These are phyloP conservation scores for Starmerella lactis-condensi DNA, from an alignment of 805 yeast genomes.

Conservation along the genomic window DNA sequence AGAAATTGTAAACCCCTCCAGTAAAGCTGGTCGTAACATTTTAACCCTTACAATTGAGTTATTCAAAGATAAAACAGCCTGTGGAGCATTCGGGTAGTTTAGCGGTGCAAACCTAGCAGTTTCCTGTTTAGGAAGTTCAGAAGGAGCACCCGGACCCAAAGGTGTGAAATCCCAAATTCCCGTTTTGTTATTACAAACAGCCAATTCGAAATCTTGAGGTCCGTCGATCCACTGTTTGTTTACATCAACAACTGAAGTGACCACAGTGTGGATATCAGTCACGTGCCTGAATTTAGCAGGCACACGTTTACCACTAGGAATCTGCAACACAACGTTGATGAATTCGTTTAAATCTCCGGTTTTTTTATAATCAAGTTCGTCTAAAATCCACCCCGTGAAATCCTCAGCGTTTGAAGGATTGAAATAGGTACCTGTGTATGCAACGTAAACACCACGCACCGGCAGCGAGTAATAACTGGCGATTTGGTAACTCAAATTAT, in stretches of 20 bases:
- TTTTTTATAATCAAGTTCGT: slow-evolving; percentile 53
- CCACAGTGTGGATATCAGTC: slow-evolving; percentile 59
- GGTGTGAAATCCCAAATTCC: slow-evolving; percentile 41
- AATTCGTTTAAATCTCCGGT: slow-evolving; percentile 61
- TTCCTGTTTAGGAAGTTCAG: slow-evolving; percentile 34
- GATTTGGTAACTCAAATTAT: slow-evolving; percentile 70
- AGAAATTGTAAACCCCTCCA: slow-evolving; percentile 56
- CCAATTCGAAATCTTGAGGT: slow-evolving; percentile 42
- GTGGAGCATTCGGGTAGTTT: slow-evolving; percentile 31
- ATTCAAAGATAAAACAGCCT: slow-evolving; percentile 19
- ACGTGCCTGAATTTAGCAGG: slow-evolving; percentile 57
- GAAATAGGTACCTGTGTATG: slow-evolving; percentile 64
- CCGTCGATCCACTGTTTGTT: slow-evolving; percentile 60
- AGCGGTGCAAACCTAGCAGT: slow-evolving; percentile 36
- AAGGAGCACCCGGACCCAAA: slow-evolving; percentile 39
- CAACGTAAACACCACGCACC: slow-evolving; percentile 64
- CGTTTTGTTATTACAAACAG: slow-evolving; percentile 37
- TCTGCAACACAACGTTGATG: slow-evolving; percentile 53
- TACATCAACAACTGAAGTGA: slow-evolving; percentile 44
- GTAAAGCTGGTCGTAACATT: slow-evolving; percentile 42
- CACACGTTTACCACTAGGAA: slow-evolving; percentile 62
- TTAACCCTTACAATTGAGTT: slow-evolving; percentile 45
- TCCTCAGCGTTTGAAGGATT: slow-evolving; percentile 26
- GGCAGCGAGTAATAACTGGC: slow-evolving; percentile 74
- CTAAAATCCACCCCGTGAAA: slow-evolving; percentile 62